Evolutionary conservation across 768 basidiomycete species (phyloP).

Genomic region (Serendipita vermifera): DNA sequence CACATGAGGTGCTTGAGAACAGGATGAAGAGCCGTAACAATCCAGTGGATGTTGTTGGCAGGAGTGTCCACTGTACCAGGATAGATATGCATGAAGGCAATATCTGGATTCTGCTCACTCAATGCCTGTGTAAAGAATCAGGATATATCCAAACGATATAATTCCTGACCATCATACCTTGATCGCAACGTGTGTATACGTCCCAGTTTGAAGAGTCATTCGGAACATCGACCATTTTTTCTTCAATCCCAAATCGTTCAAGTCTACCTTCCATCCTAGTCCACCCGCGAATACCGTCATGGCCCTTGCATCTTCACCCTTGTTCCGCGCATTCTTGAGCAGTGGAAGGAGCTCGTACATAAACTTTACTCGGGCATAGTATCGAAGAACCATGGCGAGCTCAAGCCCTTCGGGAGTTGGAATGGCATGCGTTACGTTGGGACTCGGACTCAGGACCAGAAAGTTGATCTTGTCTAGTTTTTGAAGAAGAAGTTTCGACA

Average conservation of each 20-base stretch:
- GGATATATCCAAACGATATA: too few species aligned
- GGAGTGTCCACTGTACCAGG: constrained; percentile 12
- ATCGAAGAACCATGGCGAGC: constrained; percentile 29
- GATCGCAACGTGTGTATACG: background rate
- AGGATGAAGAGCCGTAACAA: background rate
- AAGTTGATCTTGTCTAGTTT: constrained; percentile 14
- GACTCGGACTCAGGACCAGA: constrained; percentile 11
- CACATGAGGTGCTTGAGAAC: background rate
- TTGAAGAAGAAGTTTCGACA: constrained; percentile 10
- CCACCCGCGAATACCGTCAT: constrained; percentile 32
- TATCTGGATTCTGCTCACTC: constrained; percentile 10
- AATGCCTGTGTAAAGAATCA: too few species aligned
- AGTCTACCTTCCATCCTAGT: constrained; percentile 27
- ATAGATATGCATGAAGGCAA: constrained; percentile 11
- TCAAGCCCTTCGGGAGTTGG: constrained; percentile 10
- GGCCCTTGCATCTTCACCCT: constrained; percentile 39
- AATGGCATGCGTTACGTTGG: background rate
- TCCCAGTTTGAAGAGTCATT: background rate
- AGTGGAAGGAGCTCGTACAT: constrained; percentile 34
- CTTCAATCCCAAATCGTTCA: constrained; percentile 40
- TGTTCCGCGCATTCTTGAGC: constrained; percentile 31
- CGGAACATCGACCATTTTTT: constrained; percentile 19
- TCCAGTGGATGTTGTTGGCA: background rate
- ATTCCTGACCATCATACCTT: too few species aligned
- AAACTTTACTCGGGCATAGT: constrained; percentile 42